A percentile compares a stretch with the other conserved stretches of the same genome.
Conservation (phyloP, 768 basidiomycete species). For the Ramaria rubella region DNA sequence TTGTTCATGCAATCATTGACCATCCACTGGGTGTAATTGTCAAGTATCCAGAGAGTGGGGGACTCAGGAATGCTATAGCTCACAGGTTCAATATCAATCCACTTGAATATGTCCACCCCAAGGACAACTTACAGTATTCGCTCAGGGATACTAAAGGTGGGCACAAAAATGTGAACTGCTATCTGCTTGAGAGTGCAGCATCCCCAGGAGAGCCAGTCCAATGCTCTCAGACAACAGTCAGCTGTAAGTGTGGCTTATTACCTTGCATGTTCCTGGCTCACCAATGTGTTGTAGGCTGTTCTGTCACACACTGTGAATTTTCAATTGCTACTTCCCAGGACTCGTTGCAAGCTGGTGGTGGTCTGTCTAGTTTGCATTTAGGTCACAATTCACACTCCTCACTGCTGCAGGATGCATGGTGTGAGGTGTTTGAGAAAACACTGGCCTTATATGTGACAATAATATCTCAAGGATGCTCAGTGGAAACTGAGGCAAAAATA, state of each 20-base stretch:
- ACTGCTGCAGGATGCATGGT: not conserved
- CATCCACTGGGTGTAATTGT: conserved; percentile 1
- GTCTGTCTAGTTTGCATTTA: no score
- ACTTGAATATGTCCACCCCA: not conserved
- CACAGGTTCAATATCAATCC: not conserved
- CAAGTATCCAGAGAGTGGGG: not conserved
- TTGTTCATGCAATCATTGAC: no score
- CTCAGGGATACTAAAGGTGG: not conserved
- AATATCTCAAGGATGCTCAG: conserved; percentile 15
- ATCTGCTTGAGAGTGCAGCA: not conserved
- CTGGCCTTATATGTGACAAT: conserved; percentile 18
- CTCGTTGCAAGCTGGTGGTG: not conserved
- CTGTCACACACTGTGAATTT: not conserved
- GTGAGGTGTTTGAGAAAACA: conserved; percentile 19
- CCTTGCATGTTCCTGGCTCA: no score
- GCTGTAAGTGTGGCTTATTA: not conserved
- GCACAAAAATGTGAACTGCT: not conserved
- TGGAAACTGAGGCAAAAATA: not conserved
- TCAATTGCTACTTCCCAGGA: not conserved
- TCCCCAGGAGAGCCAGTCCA: not conserved
- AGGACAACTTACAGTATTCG: conserved; percentile 4
- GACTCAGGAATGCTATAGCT: not conserved
- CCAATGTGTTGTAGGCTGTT: not conserved
- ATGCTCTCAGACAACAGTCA: not conserved
- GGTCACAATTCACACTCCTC: no score